These are phyloP conservation scores for Alternaria metachromatica DNA, from an alignment of 2,329 filamentous ascomycete species.

Conservation along the genomic window DNA sequence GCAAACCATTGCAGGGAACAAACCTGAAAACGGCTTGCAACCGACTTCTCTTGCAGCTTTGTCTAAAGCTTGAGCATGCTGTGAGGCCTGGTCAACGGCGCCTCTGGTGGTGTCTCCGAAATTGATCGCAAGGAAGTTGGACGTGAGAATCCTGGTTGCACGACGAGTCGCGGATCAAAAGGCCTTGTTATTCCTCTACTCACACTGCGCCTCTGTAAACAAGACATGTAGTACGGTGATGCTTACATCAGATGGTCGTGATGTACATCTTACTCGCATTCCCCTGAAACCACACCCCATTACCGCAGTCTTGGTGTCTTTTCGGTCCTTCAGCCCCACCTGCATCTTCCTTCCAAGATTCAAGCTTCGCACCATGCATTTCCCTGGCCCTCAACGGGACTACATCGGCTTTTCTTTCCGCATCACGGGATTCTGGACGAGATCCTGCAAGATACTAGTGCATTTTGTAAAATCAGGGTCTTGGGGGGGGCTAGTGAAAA, in stretches of 20 bases:
- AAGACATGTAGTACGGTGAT: background rate
- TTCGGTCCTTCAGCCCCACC: slow-evolving; percentile 1
- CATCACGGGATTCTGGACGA: slow-evolving; percentile 4
- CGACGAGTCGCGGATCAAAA: background rate
- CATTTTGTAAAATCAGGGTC: slow-evolving; percentile 5
- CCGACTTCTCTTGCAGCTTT: background rate
- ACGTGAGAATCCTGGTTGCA: background rate
- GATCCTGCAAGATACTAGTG: slow-evolving; percentile 11
- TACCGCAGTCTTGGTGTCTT: background rate
- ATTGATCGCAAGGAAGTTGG: background rate
- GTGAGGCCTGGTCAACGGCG: background rate
- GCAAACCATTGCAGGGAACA: background rate
- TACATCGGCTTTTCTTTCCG: slow-evolving; percentile 1
- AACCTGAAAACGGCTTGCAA: background rate
- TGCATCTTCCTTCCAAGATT: background rate
- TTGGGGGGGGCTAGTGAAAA: background rate
- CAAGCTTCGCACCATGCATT: background rate
- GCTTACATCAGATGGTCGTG: background rate
- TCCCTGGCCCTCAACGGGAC: background rate
- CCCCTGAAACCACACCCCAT: background rate
- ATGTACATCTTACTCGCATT: background rate
- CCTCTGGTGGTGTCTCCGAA: background rate
- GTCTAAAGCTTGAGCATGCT: background rate
- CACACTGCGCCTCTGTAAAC: background rate
- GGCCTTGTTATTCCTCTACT: background rate